Percentiles rank a stretch among this genome's conserved stretches.
Conservation (phyloP, 2,329 filamentous ascomycete genomes). For the Aspergillus sojae region DNA sequence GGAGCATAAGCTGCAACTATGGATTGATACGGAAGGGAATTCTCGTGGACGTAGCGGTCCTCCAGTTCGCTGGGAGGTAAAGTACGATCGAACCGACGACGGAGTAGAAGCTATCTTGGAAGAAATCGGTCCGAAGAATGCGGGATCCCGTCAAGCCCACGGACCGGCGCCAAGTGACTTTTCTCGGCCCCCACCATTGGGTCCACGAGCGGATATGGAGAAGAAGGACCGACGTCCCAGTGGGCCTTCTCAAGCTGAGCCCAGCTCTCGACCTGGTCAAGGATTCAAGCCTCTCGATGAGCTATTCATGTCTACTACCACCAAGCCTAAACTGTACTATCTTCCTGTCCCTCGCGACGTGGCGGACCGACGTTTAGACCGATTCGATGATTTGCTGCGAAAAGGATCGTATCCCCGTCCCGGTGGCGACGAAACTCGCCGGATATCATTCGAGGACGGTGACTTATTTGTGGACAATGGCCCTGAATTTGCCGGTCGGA, state of each 20-base stretch:
- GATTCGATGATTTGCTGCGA: conserved; percentile 51
- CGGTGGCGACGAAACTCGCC: conserved; percentile 61
- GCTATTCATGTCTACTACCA: conserved; percentile 60
- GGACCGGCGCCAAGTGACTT: conserved; percentile 19
- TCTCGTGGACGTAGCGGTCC: conserved; percentile 44
- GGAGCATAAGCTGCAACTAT: conserved; percentile 68
- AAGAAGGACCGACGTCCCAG: conserved; percentile 32
- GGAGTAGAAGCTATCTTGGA: conserved; percentile 62
- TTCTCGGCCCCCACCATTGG: conserved; percentile 26
- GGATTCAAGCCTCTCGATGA: conserved; percentile 62
- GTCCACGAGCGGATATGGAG: conserved; percentile 27
- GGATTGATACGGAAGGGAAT: conserved; percentile 71
- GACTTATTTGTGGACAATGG: conserved; percentile 71
- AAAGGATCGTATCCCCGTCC: conserved; percentile 40
- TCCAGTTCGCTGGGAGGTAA: conserved; percentile 69
- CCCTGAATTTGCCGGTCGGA: conserved; percentile 54
- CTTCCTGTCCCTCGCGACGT: conserved; percentile 67
- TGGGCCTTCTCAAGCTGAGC: conserved; percentile 18
- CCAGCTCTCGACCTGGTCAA: conserved; percentile 33
- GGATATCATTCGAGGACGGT: conserved; percentile 72
- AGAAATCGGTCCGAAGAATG: conserved; percentile 43
- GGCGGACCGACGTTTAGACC: conserved; percentile 65
- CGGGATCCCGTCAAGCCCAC: conserved; percentile 19
- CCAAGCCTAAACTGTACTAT: conserved; percentile 68
- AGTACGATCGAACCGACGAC: conserved; percentile 63